Evolutionary conservation across 129 eudicot species (phyloP).

Genomic region (Deinandra increscens): DNA sequence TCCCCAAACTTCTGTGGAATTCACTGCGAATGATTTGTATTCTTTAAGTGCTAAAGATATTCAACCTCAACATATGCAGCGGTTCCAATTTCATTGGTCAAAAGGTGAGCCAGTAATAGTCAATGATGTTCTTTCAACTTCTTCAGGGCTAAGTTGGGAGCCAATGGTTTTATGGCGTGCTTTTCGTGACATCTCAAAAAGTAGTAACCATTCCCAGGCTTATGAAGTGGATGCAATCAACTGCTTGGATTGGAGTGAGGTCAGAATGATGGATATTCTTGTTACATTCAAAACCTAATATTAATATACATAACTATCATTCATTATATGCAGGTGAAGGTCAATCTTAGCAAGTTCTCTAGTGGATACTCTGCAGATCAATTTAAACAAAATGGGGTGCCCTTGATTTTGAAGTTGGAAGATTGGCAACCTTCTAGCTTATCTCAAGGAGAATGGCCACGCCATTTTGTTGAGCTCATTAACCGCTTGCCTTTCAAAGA

Average conservation of each 20-base stretch:
- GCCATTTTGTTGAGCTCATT: slow-evolving; percentile 5
- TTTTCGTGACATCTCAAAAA: slow-evolving; percentile 39
- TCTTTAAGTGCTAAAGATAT: slow-evolving; percentile 41
- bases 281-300: not conserved
- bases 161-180: slow-evolving; percentile 84
- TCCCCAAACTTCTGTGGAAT: not conserved
- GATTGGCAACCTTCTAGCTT: slow-evolving; percentile 20
- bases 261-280: not conserved
- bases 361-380: slow-evolving; percentile 12
- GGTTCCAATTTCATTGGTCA: slow-evolving; percentile 57
- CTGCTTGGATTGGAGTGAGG: slow-evolving; percentile 12
- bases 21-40: slow-evolving; percentile 35
- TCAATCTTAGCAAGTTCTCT: not conserved
- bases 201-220: slow-evolving; percentile 21
- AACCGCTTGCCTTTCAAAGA: slow-evolving; percentile 12
- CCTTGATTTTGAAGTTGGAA: slow-evolving; percentile 15
- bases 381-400: not conserved
- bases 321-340: not conserved
- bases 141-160: slow-evolving; percentile 68
- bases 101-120: slow-evolving; percentile 52
- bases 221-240: slow-evolving; percentile 22
- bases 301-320: not conserved
- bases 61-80: slow-evolving; percentile 34
- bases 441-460: slow-evolving; percentile 6
- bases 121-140: slow-evolving; percentile 32